Evolutionary conservation across 2,329 filamentous ascomycete genomes (phyloP), one percentile per base, ranked within the genome.

Genomic region (Chrysosphaeria jannelii): DNA sequence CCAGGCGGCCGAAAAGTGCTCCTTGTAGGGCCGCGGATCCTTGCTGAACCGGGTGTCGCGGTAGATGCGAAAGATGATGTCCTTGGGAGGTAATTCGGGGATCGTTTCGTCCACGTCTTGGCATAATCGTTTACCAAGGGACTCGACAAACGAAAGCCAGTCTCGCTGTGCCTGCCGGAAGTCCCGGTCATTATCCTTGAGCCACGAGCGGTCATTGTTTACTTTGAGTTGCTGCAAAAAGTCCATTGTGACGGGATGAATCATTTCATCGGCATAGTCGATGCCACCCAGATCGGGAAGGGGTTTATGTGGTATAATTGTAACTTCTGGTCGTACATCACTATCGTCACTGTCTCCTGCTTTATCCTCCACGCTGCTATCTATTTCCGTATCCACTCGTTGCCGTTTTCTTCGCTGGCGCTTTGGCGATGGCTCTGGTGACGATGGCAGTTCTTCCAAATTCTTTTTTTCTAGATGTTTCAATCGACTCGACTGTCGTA

Each of bases 41-140:
- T 74, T 70, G 36, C 57, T 71, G 45, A 89, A 90, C 26, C 78
- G 62, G 20, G 85, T 57, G 35, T 90, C 78, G 34, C 78, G 56
- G 43, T 89, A 76, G 28, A 90, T 85, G 29, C 78, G 66, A 40
- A 81, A 89, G 22, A 76, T 63, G 33, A 89, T 50, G 38, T 90
- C 78, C 41, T 88, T 85, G 25, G 68, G 50, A 2, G 79, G 79
- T 12, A 90, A 48, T 34, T 90, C 76, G 1, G 79, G 79, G 20
- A 90, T 61, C 1, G 76, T 88, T 26, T 69, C 61, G 39, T 91
- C 79, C 19, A 56, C 52, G 28, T 67, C 61, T 16, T 22, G 20
- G 11, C 58, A 57, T 25, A 90, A 53, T 29, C 62, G 67, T 29
- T 67, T 52, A 1, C 69, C 72, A 19, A 85, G 49, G 7, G 50